phyloP scores from a whole-genome alignment of 2,329 filamentous ascomycete genomes.

The Aspergillus bombycis region DNA sequence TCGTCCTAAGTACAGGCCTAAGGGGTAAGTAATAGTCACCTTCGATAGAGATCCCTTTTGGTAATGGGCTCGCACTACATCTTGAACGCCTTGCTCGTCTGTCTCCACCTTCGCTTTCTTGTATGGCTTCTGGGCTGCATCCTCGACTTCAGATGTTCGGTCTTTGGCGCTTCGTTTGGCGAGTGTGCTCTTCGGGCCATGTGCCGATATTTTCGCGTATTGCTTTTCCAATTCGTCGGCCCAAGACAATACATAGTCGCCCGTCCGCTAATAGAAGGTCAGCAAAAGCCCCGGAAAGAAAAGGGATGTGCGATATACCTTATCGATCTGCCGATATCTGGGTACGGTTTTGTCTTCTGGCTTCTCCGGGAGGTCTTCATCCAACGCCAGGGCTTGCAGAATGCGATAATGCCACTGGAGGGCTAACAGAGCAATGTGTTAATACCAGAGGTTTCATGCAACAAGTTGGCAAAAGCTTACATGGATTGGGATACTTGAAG shows the following conservation, averaged over 20 bases:
- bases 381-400: slow-evolving; percentile 84
- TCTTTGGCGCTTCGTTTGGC: slow-evolving; percentile 50
- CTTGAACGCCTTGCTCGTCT: slow-evolving; percentile 31
- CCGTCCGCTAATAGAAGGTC: slow-evolving; percentile 61
- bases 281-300: not conserved
- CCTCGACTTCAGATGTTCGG: slow-evolving; percentile 25
- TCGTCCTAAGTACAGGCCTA: too few species aligned
- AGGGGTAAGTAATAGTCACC: slow-evolving; percentile 24
- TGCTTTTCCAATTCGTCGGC: slow-evolving; percentile 68
- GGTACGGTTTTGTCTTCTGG: slow-evolving; percentile 80
- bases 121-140: slow-evolving; percentile 32
- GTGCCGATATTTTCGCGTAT: slow-evolving; percentile 48
- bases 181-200: slow-evolving; percentile 48
- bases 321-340: slow-evolving; percentile 84
- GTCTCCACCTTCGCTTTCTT: slow-evolving; percentile 53
- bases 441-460: not conserved
- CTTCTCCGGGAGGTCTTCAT: slow-evolving; percentile 81
- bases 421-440: slow-evolving; percentile 41
- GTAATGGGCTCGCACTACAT: slow-evolving; percentile 45
- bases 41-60: slow-evolving; percentile 49
- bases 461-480: slow-evolving; percentile 29
- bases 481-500: slow-evolving; percentile 83
- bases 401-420: slow-evolving; percentile 98
- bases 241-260: slow-evolving; percentile 78
- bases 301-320: slow-evolving; percentile 45